phyloP scores from a whole-genome alignment of 1,284 basidiomycete species.

The Limonomyces culmigenus region DNA sequence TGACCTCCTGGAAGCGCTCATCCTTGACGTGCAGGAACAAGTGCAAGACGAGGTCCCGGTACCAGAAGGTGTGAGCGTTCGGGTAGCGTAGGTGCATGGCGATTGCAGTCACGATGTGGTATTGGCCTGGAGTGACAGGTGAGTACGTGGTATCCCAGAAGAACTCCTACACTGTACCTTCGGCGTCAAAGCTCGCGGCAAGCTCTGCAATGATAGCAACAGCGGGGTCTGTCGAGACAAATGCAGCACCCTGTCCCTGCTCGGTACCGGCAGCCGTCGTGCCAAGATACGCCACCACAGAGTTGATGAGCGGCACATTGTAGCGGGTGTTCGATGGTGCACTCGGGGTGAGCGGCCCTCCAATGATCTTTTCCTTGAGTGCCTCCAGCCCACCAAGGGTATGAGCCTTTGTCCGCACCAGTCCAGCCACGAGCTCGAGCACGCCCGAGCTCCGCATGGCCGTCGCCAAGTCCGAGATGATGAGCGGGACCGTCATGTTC shows the following conservation, averaged over 20 bases:
- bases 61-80: slow-evolving; percentile 95
- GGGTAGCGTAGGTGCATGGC: slow-evolving; percentile 92
- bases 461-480: slow-evolving; percentile 80
- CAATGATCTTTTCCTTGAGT: slow-evolving; percentile 62
- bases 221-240: slow-evolving; percentile 67
- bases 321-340: slow-evolving; percentile 40
- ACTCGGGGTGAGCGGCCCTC: slow-evolving; percentile 31
- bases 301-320: slow-evolving; percentile 81
- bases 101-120: slow-evolving; percentile 81
- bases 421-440: slow-evolving; percentile 63
- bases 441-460: slow-evolving; percentile 70
- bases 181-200: slow-evolving; percentile 71
- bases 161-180: slow-evolving; percentile 36
- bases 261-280: slow-evolving; percentile 78
- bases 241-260: slow-evolving; percentile 67
- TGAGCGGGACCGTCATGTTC: slow-evolving; percentile 79
- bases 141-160: background rate
- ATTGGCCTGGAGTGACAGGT: slow-evolving; percentile 49
- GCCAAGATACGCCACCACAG: slow-evolving; percentile 89
- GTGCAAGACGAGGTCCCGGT: slow-evolving; percentile 75
- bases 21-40: slow-evolving; percentile 67
- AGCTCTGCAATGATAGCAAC: slow-evolving; percentile 73
- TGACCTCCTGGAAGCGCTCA: slow-evolving; percentile 75
- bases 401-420: slow-evolving; percentile 61
- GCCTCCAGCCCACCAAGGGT: slow-evolving; percentile 58